These are phyloP conservation scores for Hypoxylon intermedium DNA, from an alignment of 495 filamentous ascomycete genomes.

Conservation along the genomic window DNA sequence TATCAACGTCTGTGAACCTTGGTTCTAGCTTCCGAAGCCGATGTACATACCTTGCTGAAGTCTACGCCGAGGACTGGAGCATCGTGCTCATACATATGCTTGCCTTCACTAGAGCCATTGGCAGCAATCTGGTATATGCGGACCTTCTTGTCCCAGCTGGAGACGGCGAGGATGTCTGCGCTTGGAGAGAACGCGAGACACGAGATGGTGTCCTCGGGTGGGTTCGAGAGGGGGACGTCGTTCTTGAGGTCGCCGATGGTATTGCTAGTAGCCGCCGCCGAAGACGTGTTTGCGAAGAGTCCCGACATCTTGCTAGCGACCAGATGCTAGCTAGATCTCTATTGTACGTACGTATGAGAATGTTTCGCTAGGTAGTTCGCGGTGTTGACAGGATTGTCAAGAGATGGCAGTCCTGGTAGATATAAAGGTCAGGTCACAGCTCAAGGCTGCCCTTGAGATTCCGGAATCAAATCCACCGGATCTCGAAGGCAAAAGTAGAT, in stretches of 20 bases:
- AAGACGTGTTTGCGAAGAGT: conserved; percentile 67
- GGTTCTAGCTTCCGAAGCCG: too few species aligned
- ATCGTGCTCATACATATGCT: conserved; percentile 78
- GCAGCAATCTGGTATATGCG: conserved; percentile 87
- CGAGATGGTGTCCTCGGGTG: conserved; percentile 86
- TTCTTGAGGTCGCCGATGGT: conserved; percentile 90
- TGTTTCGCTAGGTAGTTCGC: too few species aligned
- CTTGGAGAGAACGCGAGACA: conserved; percentile 82
- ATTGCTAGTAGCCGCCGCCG: conserved; percentile 56
- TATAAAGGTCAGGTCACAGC: not conserved
- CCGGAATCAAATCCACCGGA: not conserved
- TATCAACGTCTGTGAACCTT: too few species aligned
- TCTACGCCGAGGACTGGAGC: conserved; percentile 78
- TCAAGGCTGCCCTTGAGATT: not conserved
- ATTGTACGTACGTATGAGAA: too few species aligned
- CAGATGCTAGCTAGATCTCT: too few species aligned
- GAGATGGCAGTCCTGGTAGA: too few species aligned
- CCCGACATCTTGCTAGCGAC: conserved; percentile 59
- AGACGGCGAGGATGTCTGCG: conserved; percentile 79
- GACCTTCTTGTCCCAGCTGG: conserved; percentile 94
- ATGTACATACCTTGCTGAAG: conserved; percentile 82
- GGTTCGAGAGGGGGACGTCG: conserved; percentile 77
- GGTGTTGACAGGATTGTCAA: too few species aligned
- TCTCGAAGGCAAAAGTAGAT: too few species aligned
- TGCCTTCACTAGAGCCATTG: conserved; percentile 74